phyloP scores from a whole-genome alignment of 31 red algal species.

The Endocladia muricata region DNA sequence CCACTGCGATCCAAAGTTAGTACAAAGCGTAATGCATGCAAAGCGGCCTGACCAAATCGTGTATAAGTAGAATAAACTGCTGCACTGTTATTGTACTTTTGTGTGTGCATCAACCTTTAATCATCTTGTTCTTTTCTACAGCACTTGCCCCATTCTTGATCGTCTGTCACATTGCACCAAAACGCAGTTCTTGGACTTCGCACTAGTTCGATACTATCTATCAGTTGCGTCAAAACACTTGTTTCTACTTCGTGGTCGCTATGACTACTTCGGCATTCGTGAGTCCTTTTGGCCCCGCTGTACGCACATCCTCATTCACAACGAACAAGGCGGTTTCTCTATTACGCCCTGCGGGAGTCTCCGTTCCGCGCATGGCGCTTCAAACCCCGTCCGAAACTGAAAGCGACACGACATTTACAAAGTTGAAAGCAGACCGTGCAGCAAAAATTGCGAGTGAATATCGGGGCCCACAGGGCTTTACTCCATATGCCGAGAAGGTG shows the following conservation, averaged over 20 bases:
- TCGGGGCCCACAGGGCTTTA: conserved; percentile 60
- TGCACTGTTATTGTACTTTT: no score
- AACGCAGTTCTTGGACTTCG: no score
- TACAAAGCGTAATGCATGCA: no score
- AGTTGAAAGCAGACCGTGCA: conserved; percentile 17
- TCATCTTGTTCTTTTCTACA: no score
- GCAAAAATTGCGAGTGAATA: conserved; percentile 20
- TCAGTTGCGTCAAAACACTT: no score
- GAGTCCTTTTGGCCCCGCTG: neutral
- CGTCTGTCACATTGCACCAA: no score
- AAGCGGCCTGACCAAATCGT: no score
- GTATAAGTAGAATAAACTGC: no score
- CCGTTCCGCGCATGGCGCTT: conserved; percentile 24
- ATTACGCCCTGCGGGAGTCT: neutral
- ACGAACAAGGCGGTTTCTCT: neutral
- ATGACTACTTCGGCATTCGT: neutral
- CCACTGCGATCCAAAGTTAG: no score
- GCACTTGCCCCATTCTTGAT: no score
- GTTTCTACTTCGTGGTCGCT: neutral
- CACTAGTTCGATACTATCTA: no score
- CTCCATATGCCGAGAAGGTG: conserved; percentile 47
- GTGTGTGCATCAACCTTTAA: no score
- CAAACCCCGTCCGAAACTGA: neutral
- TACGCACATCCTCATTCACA: neutral
- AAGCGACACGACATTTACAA: neutral